Evolutionary conservation across 169 alveolate genomes (phyloP).

Genomic region (Plasmodium cynomolgi): DNA sequence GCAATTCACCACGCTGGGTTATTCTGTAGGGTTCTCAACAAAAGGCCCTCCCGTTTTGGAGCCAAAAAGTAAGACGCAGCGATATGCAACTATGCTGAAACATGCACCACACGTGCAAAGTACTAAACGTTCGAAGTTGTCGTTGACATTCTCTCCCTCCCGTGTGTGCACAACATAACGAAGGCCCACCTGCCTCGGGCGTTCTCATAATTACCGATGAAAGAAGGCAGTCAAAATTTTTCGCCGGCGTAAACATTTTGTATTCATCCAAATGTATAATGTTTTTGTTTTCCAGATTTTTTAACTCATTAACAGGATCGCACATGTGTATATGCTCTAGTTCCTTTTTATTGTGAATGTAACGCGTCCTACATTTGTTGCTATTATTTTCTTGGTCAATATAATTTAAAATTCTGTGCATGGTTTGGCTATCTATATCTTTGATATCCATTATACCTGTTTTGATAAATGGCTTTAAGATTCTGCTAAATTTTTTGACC

Average conservation of each 20-base stretch:
- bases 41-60: background rate
- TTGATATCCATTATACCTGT: conserved; percentile 90
- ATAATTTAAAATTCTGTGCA: conserved; percentile 89
- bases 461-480: conserved; percentile 87
- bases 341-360: conserved; percentile 60
- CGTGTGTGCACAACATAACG: background rate
- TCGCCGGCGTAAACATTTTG: conserved; percentile 72
- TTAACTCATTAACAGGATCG: conserved; percentile 73
- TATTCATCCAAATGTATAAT: conserved; percentile 73
- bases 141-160: too few relatives aligned
- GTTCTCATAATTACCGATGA: conserved; percentile 56
- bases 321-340: conserved; percentile 74
- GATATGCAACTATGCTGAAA: background rate
- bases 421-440: conserved; percentile 92
- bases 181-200: background rate
- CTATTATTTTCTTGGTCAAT: conserved; percentile 87
- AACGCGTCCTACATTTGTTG: conserved; percentile 18
- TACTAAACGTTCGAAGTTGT: background rate
- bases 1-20: background rate
- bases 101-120: background rate
- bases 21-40: background rate
- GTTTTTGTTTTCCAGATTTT: conserved; percentile 63
- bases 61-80: background rate
- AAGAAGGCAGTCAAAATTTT: conserved; percentile 64
- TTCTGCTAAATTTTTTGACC: conserved; percentile 91